phyloP scores from a whole-genome alignment of 768 basidiomycete genomes.

The Lepiota brunneoincarnata region DNA sequence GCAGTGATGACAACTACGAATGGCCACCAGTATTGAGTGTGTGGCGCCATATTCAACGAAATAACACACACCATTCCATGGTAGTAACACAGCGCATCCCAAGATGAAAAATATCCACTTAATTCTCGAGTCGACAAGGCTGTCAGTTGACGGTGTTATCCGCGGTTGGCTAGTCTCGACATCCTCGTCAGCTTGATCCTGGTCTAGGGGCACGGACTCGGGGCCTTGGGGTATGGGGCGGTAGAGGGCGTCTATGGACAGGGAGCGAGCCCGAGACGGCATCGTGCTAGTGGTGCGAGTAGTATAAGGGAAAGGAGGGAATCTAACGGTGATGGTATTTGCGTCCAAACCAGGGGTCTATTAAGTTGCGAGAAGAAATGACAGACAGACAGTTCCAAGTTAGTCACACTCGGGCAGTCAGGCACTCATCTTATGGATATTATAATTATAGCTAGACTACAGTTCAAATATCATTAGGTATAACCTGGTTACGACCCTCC shows the following conservation, averaged over 20 bases:
- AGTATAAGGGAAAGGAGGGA: background rate
- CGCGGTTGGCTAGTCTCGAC: slow-evolving; percentile 2
- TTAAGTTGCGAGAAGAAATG: no score
- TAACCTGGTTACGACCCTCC: slow-evolving; percentile 57
- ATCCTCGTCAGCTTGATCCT: slow-evolving; percentile 12
- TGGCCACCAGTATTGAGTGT: background rate
- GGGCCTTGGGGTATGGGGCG: slow-evolving; percentile 17
- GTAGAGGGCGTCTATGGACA: slow-evolving; percentile 19
- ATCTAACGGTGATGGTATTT: background rate
- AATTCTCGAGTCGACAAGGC: slow-evolving; percentile 40
- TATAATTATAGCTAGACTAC: background rate
- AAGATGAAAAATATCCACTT: slow-evolving; percentile 69
- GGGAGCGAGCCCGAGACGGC: slow-evolving; percentile 1
- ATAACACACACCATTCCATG: slow-evolving; percentile 79
- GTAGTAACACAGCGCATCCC: slow-evolving; percentile 76
- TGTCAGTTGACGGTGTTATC: slow-evolving; percentile 21
- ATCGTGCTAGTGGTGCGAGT: background rate
- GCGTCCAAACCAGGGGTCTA: no score
- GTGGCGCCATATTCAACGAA: background rate
- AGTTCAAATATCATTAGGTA: slow-evolving; percentile 34
- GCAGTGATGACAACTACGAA: slow-evolving; percentile 84
- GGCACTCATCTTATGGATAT: background rate
- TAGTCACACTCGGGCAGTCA: no score
- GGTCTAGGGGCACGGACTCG: slow-evolving; percentile 10
- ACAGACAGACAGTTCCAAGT: no score